Base-by-base conservation (phyloP, 2,329 filamentous ascomycete species). In the Pyrenophora teres region DNA sequence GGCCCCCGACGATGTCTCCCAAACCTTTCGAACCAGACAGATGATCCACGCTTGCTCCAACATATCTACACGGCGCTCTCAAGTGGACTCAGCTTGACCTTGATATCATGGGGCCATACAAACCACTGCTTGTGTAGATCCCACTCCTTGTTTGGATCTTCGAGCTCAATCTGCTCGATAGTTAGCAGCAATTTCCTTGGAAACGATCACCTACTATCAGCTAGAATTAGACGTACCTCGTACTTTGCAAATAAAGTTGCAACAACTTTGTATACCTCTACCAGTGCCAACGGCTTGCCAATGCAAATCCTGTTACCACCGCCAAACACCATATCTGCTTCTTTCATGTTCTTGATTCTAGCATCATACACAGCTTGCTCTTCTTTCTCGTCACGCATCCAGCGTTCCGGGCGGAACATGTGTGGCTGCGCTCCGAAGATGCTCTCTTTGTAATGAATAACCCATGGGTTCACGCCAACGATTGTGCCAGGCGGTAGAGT, bases 201-300 rank as follows among this genome's bases (percentile, higher is more conserved):
- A 32, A 2, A 25, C 19, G 10, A 31, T 19, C 31, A n/a, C 10
- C 18, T 10, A 3, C 9, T 33, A 8, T 10, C 27, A 13, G 27
- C 30, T 3, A 40, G 41, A 27, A 72, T 57, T 80, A 9, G n/a
- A 33, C 69, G 56, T 80, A 82, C 35, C 59, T 70, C 6, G 57
- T 61, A 55, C 80, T 72, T 40, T 82, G 50, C 31, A 81, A 81
- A 52, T 12, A 39, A 33, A 4, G 49, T 52, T 16, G 49, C 49
- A 31, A 83, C 69, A 31, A 85, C 76, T 74, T 86, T 86, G 37
- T 62, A 64, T 44, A 71, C 39, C 54, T 73, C 67, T 4, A 70
- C 59, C 33, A 64, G 37, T 30, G 68, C 70, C 25, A 72, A 40
- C 25, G 64, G 58, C 6, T 59, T 52, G 1, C 69, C 70, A 13